Conservation (phyloP, 2,329 filamentous ascomycete species). For the Erysiphe neolycopersici region DNA sequence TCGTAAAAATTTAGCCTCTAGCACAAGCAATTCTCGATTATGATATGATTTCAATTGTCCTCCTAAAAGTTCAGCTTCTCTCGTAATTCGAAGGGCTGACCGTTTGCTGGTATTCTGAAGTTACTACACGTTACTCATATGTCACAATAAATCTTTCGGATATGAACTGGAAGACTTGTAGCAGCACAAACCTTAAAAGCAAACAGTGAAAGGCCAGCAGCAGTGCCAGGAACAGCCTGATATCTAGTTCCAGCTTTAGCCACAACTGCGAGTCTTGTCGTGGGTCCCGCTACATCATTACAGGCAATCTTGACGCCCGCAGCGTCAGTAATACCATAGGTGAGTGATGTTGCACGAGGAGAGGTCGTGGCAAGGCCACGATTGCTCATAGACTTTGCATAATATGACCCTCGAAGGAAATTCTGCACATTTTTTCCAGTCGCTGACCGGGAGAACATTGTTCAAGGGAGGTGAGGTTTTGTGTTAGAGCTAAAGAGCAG, state of each 20-base stretch:
- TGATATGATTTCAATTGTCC: constrained; percentile 70
- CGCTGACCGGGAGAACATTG: constrained; percentile 42
- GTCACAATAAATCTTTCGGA: not conserved
- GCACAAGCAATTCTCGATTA: constrained; percentile 74
- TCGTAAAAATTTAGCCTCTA: constrained; percentile 85
- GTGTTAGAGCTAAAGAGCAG: not conserved
- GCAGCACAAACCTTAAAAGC: constrained; percentile 60
- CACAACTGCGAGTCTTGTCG: constrained; percentile 73
- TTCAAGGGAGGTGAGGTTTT: constrained; percentile 11
- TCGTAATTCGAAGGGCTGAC: constrained; percentile 73
- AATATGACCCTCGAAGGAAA: constrained; percentile 30
- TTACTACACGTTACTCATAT: not conserved
- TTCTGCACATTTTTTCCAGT: constrained; percentile 36
- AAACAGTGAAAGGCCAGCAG: constrained; percentile 77
- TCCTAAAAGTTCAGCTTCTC: constrained; percentile 87
- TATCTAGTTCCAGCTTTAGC: constrained; percentile 87
- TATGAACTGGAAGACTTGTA: not conserved
- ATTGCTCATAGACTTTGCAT: constrained; percentile 25
- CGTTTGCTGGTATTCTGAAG: constrained; percentile 61
- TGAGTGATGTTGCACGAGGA: constrained; percentile 34
- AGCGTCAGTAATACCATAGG: constrained; percentile 55
- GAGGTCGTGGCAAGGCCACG: constrained; percentile 21
- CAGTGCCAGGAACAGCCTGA: constrained; percentile 68
- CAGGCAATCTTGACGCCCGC: constrained; percentile 79
- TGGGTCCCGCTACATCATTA: constrained; percentile 68